Evolutionary conservation across 805 yeast genomes (phyloP).

Genomic region (Starmera dryadoides): DNA sequence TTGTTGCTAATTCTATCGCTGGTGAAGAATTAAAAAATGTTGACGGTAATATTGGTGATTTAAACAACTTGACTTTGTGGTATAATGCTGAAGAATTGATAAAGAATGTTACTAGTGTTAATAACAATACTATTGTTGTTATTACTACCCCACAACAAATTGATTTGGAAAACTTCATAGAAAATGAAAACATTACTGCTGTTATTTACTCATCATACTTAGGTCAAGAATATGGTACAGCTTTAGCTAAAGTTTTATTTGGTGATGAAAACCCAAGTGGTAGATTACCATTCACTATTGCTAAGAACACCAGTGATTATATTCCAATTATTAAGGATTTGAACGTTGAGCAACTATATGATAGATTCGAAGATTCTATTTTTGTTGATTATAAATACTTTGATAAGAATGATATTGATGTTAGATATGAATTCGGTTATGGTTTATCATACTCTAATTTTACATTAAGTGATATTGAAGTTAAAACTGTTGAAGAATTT

Average conservation of each 20-base stretch:
- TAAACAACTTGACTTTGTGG: constrained; percentile 45
- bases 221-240: constrained; percentile 45
- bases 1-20: constrained; percentile 44
- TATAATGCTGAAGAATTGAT: constrained; percentile 47
- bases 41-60: constrained; percentile 48
- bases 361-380: constrained; percentile 21
- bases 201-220: constrained; percentile 46
- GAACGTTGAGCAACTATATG: constrained; percentile 21
- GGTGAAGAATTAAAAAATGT: constrained; percentile 49
- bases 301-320: constrained; percentile 37
- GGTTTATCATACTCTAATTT: constrained; percentile 48
- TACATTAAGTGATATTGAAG: constrained; percentile 23
- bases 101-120: constrained; percentile 34
- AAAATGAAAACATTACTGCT: constrained; percentile 47
- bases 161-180: constrained; percentile 44
- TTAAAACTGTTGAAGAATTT: constrained; percentile 30
- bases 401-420: constrained; percentile 41
- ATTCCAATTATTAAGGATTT: constrained; percentile 33
- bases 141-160: constrained; percentile 50
- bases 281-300: constrained; percentile 51
- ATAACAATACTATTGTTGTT: constrained; percentile 46
- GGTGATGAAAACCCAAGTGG: constrained; percentile 55
- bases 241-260: constrained; percentile 46
- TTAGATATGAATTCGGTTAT: constrained; percentile 52
- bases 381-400: constrained; percentile 50